Conservation (phyloP, 1,139 yeast species). For the Magnusiomyces paraingens region DNA sequence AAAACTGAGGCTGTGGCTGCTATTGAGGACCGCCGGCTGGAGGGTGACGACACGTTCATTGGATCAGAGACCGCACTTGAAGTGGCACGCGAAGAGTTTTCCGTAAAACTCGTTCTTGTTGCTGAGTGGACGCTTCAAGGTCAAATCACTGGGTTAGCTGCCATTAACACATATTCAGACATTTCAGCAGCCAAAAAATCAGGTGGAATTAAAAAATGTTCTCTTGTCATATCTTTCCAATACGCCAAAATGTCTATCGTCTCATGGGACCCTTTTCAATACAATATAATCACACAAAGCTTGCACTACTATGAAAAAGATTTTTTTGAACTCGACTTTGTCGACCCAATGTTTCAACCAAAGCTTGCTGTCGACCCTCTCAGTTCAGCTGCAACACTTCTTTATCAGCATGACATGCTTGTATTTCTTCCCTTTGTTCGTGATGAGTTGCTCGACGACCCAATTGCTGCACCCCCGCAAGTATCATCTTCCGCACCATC, state of each 20-base stretch:
- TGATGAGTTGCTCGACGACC: slow-evolving; percentile 34
- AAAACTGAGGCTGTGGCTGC: slow-evolving; percentile 10
- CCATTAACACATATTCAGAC: slow-evolving; percentile 29
- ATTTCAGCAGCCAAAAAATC: neutral
- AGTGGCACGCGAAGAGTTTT: slow-evolving; percentile 23
- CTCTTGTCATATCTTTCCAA: slow-evolving; percentile 60
- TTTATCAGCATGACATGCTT: slow-evolving; percentile 58
- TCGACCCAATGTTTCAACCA: slow-evolving; percentile 42
- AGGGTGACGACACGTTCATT: slow-evolving; percentile 27
- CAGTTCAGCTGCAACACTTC: slow-evolving; percentile 53
- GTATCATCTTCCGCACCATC: too few species aligned
- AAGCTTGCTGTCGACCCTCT: slow-evolving; percentile 61
- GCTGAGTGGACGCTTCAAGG: slow-evolving; percentile 72
- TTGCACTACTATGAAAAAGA: slow-evolving; percentile 81
- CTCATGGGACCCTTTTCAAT: slow-evolving; percentile 54
- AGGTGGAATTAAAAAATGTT: slow-evolving; percentile 20
- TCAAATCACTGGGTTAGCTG: slow-evolving; percentile 50
- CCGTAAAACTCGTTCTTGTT: slow-evolving; percentile 45
- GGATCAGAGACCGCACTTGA: slow-evolving; percentile 24
- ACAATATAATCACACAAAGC: slow-evolving; percentile 61
- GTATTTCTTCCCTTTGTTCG: slow-evolving; percentile 65
- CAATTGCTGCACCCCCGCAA: slow-evolving; percentile 5
- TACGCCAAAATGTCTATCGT: slow-evolving; percentile 73
- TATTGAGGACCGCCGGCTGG: slow-evolving; percentile 2
- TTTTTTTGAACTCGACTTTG: slow-evolving; percentile 44